Conservation (phyloP, 192 early-diverging fungal species). For the Cetraspora pellucida region DNA sequence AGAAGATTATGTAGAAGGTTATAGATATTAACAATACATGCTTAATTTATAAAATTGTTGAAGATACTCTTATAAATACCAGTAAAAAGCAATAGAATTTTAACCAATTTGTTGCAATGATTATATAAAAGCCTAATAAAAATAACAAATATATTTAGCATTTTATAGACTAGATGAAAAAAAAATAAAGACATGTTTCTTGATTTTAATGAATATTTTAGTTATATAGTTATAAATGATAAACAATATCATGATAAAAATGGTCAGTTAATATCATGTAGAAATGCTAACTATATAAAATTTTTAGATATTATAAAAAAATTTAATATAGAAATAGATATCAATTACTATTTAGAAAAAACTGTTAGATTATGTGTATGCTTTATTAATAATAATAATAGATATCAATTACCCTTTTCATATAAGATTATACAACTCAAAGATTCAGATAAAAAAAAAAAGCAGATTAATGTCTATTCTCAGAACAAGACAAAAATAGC, state of each 20-base stretch:
- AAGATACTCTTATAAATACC: background rate
- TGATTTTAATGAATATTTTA: background rate
- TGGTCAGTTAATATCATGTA: too few relatives aligned
- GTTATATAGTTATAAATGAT: background rate
- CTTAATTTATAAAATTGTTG: conserved; percentile 16
- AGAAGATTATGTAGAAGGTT: background rate
- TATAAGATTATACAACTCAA: too few relatives aligned
- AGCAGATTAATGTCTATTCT: conserved; percentile 9
- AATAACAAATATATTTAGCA: background rate
- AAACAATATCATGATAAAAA: too few relatives aligned
- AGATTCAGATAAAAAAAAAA: conserved; percentile 11
- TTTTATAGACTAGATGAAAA: background rate
- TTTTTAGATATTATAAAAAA: background rate
- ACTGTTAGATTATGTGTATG: too few relatives aligned
- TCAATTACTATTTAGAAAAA: too few relatives aligned
- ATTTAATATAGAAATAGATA: background rate
- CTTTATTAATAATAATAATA: too few relatives aligned
- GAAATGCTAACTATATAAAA: background rate
- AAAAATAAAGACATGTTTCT: background rate
- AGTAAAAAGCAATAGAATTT: background rate
- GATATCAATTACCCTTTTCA: too few relatives aligned
- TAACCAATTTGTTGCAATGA: background rate
- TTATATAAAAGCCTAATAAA: conserved; percentile 19
- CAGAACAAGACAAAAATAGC: conserved; percentile 2
- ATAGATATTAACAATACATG: conserved; percentile 9